Conservation (phyloP, 1,139 yeast species). For the Lodderomyces beijingensis region DNA sequence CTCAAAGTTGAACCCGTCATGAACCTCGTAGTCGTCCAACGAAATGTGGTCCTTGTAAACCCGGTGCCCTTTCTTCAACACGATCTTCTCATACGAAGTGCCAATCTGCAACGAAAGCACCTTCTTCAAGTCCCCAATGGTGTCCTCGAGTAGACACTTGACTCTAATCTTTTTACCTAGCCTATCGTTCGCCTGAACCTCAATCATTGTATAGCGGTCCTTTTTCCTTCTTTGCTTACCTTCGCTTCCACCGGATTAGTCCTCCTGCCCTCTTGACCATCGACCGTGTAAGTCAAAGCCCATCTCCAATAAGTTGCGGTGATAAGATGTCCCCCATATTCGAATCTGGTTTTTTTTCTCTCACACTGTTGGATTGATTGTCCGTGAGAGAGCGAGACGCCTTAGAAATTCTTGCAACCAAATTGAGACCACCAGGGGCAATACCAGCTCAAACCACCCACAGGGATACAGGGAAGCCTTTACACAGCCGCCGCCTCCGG, state of each 20-base stretch:
- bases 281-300: too few species aligned
- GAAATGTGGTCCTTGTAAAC: conserved; percentile 86
- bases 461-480: too few species aligned
- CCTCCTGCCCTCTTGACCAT: too few species aligned
- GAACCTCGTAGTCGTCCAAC: conserved; percentile 88
- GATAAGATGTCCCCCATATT: too few species aligned
- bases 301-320: too few species aligned
- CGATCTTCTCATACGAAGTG: conserved; percentile 58
- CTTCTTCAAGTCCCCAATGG: conserved; percentile 89
- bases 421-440: background rate
- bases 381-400: too few species aligned
- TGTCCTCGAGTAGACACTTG: conserved; percentile 79
- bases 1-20: conserved; percentile 84
- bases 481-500: too few species aligned
- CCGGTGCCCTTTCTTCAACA: conserved; percentile 73
- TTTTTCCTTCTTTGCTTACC: too few species aligned
- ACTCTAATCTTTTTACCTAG: conserved; percentile 86
- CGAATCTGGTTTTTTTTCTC: too few species aligned
- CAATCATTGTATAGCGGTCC: conserved; percentile 25
- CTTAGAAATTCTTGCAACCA: too few species aligned
- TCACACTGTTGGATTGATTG: too few species aligned
- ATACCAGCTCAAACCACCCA: background rate
- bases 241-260: too few species aligned
- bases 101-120: conserved; percentile 81
- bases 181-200: conserved; percentile 41